A percentile compares a stretch with the other conserved stretches of the same genome.
Evolutionary conservation across 805 yeast genomes (phyloP).

Genomic region (Danielia reshetovae): DNA sequence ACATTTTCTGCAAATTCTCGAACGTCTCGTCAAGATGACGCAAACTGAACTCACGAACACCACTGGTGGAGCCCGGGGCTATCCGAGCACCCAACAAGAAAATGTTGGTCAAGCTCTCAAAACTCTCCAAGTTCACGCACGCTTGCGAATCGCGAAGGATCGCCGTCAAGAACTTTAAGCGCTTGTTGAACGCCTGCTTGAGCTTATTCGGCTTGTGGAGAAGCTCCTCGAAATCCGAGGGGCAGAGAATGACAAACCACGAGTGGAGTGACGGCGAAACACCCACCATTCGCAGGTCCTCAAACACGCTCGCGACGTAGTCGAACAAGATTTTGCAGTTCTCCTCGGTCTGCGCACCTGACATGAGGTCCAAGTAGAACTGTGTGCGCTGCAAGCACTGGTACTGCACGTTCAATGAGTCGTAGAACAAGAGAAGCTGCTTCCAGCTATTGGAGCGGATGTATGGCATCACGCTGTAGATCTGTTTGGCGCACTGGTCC

Average conservation of each 20-base stretch:
- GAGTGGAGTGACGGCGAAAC: constrained; percentile 19
- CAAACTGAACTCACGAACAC: constrained; percentile 25
- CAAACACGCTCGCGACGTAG: constrained; percentile 26
- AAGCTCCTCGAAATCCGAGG: constrained; percentile 33
- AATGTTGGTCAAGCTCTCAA: constrained; percentile 32
- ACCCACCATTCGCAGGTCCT: constrained; percentile 19
- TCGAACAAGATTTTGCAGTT: constrained; percentile 31
- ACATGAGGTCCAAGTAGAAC: constrained; percentile 26
- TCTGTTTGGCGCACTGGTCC: constrained; percentile 18
- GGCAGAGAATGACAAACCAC: constrained; percentile 32
- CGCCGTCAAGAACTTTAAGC: constrained; percentile 28
- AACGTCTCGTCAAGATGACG: constrained; percentile 31
- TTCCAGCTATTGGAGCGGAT: constrained; percentile 35
- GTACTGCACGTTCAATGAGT: constrained; percentile 27
- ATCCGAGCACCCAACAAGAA: constrained; percentile 35
- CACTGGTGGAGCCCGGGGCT: constrained; percentile 12
- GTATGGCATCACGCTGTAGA: constrained; percentile 21
- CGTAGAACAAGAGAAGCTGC: constrained; percentile 30
- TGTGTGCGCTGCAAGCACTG: constrained; percentile 36
- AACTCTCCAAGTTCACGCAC: constrained; percentile 27
- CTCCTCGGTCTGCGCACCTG: constrained; percentile 20
- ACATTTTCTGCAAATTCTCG: constrained; percentile 17
- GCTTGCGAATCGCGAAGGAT: constrained; percentile 27
- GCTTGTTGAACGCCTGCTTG: constrained; percentile 32
- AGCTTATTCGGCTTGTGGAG: constrained; percentile 26